phyloP scores from a whole-genome alignment of 2,329 filamentous ascomycete species.

The Fusarium tanahbumbuense region DNA sequence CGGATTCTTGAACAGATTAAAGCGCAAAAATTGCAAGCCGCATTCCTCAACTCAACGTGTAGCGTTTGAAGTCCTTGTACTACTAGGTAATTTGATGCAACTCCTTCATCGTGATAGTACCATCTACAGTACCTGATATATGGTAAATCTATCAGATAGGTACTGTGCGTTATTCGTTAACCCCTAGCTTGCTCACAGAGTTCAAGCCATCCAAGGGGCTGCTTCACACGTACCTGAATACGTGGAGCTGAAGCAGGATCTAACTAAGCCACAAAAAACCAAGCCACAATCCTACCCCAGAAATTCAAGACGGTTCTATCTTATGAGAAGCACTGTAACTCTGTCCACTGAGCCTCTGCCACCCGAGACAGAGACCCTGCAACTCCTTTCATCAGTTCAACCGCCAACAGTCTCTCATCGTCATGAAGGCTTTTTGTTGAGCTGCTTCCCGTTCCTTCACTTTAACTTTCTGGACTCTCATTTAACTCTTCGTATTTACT shows the following conservation, averaged over 20 bases:
- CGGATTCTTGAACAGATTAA: neutral
- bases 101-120: neutral
- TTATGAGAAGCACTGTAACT: slow-evolving; percentile 29
- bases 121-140: neutral
- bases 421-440: slow-evolving; percentile 36
- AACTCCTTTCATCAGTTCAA: slow-evolving; percentile 38
- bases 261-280: slow-evolving; percentile 26
- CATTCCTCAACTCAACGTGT: neutral
- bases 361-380: slow-evolving; percentile 30
- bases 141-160: neutral
- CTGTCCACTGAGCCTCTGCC: slow-evolving; percentile 33
- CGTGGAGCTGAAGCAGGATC: slow-evolving; percentile 11
- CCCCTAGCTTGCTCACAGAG: neutral
- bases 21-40: neutral
- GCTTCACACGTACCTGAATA: neutral
- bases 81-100: neutral
- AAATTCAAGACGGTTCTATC: slow-evolving; percentile 21
- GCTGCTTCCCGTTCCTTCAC: neutral
- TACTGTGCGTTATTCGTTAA: neutral
- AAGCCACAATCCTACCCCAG: slow-evolving; percentile 36
- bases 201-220: neutral
- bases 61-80: neutral
- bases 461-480: slow-evolving; percentile 7
- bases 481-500: neutral
- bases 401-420: slow-evolving; percentile 14